Percentiles rank a stretch among this genome's conserved stretches.
Conservation (phyloP, 2,329 filamentous ascomycete species). For the Raffaelea deltoideospora region DNA sequence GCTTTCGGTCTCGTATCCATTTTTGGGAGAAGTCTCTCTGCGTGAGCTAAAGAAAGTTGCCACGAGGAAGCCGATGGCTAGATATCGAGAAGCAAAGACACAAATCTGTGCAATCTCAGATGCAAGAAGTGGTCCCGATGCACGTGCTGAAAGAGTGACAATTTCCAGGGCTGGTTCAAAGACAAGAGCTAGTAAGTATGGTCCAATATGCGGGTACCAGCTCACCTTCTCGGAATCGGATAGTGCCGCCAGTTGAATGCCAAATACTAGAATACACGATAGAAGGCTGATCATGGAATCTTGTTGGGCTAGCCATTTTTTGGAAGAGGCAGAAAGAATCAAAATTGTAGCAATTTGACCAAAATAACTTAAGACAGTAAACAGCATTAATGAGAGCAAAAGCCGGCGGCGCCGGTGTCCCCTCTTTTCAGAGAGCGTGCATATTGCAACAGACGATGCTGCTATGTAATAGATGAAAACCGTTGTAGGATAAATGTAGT, state of each 20-base stretch:
- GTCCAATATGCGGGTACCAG: constrained; percentile 50
- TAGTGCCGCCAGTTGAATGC: constrained; percentile 41
- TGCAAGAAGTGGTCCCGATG: constrained; percentile 2
- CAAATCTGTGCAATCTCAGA: constrained; percentile 16
- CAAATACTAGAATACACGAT: constrained; percentile 49
- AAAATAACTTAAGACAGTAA: constrained; percentile 29
- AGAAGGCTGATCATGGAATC: constrained; percentile 40
- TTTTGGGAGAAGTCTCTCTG: constrained; percentile 4
- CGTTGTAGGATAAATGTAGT: constrained; percentile 42
- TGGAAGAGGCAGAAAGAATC: constrained; percentile 18
- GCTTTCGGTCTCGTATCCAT: constrained; percentile 19
- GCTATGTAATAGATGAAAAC: constrained; percentile 43
- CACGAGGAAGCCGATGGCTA: constrained; percentile 19
- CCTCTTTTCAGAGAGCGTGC: constrained; percentile 26
- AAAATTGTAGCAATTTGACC: constrained; percentile 28
- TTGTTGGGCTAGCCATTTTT: constrained; percentile 27
- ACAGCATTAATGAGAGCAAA: constrained; percentile 26
- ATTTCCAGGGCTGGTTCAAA: constrained; percentile 34
- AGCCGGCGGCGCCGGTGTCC: constrained; percentile 25
- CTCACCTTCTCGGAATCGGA: constrained; percentile 32
- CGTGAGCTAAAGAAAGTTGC: constrained; percentile 15
- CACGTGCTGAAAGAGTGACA: constrained; percentile 9
- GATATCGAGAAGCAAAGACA: constrained; percentile 17
- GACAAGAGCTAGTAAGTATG: constrained; percentile 41
- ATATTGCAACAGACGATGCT: constrained; percentile 33